Evolutionary conservation across 108 stramenopile species (phyloP), one percentile per base, ranked within the genome.

Genomic region (Nannochloropsis gaditana): DNA sequence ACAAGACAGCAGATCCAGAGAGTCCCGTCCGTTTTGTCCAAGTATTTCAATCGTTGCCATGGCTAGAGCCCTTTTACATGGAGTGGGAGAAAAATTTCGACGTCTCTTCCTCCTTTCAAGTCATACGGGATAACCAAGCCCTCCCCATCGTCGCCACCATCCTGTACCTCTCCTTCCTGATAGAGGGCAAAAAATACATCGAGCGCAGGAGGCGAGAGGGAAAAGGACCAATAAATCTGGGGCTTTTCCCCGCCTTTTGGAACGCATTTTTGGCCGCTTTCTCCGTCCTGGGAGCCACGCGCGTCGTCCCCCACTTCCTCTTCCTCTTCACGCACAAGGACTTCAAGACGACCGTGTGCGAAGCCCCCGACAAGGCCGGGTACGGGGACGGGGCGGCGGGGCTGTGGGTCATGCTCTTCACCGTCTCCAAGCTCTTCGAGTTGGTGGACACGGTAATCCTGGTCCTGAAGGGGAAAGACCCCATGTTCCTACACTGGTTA

Each of bases 11-110:
- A 15, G 59, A 73, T n/a, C 59, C 59, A 15, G 4, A n/a, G 59
- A 73, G n/a, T n/a, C 59, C 59, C 19, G 19, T 15, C 19, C 59
- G 59, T 15, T 73, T 73, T n/a, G 59, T 73, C 19, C 59, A 73
- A 73, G 59, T 73, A 3, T 73, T 73, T 73, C 59, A 73, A 73
- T 73, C 59, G 19, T n/a, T 73, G 19, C 59, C 59, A 73, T 15
- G 4, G 19, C 59, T 73, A 4, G 59, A 3, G 8, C 59, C 59
- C 2, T n/a, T 73, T n/a, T 73, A 73, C 8, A 82, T 21, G 19
- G 82, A 82, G 82, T 82, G 17, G 15, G 82, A 82, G 82, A 82
- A 82, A 9, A 82, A 82, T 9, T 82, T 82, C 21, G 21, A 45
- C 9, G 82, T 82, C 19, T n/a, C 15, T 2, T 15, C 17, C 15